Percentiles rank a stretch among this genome's conserved stretches.
These are phyloP conservation scores for Eutrema japonicum DNA, from an alignment of 345 rosid genomes.

Conservation along the genomic window DNA sequence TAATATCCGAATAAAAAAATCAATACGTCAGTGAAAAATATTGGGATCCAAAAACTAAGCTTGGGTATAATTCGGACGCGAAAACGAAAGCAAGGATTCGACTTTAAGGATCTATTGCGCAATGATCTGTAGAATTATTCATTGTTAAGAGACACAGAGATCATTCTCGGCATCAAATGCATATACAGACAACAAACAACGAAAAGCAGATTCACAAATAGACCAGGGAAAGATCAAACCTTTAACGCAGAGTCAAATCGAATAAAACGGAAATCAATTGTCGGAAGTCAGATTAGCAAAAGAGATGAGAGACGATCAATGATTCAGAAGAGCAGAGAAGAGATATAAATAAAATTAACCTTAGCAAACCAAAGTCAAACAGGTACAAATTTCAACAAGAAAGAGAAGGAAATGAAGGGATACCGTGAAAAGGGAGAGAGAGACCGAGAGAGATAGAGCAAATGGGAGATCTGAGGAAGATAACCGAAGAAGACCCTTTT, in stretches of 20 bases:
- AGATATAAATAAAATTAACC: neutral
- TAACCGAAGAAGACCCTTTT: slow-evolving; percentile 33
- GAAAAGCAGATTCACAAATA: slow-evolving; percentile 11
- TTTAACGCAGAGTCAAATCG: slow-evolving; percentile 13
- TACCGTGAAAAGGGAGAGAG: slow-evolving; percentile 38
- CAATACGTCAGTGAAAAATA: neutral
- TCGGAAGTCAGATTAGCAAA: slow-evolving; percentile 20
- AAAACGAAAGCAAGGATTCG: slow-evolving; percentile 11
- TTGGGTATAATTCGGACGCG: neutral
- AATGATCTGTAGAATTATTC: slow-evolving; percentile 1
- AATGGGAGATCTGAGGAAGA: slow-evolving; percentile 42
- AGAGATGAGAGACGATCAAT: slow-evolving; percentile 25
- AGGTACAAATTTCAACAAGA: neutral
- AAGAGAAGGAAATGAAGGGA: neutral
- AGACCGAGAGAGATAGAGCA: neutral
- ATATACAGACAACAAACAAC: neutral
- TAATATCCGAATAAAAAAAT: neutral
- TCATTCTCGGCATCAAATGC: slow-evolving; percentile 1
- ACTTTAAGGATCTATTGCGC: slow-evolving; percentile 28
- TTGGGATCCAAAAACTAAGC: slow-evolving; percentile 18
- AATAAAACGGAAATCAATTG: slow-evolving; percentile 13
- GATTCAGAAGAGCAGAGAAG: neutral
- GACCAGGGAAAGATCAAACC: slow-evolving; percentile 23
- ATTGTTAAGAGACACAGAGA: slow-evolving; percentile 1
- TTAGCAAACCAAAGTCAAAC: neutral